phyloP scores from a whole-genome alignment of 345 rosid species.

The Syzygium aromaticum region DNA sequence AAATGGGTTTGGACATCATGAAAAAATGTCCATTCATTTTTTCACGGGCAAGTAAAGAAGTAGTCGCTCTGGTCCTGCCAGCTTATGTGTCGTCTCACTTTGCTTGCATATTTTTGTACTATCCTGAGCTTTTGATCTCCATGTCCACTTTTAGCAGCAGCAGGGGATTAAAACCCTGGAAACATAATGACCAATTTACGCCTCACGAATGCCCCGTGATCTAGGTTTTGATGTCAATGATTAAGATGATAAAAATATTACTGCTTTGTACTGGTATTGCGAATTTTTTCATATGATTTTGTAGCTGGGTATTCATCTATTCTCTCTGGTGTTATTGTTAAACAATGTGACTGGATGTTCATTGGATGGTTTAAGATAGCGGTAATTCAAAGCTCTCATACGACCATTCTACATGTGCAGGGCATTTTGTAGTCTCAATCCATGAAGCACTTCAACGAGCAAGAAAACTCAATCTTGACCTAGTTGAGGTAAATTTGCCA shows the following conservation, averaged over 20 bases:
- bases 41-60: not conserved
- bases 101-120: not conserved
- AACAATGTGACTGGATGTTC: not conserved
- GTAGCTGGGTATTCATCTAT: not conserved
- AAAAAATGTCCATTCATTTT: not conserved
- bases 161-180: not conserved
- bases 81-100: not conserved
- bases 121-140: not conserved
- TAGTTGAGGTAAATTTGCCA: conserved; percentile 42
- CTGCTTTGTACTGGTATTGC: not conserved
- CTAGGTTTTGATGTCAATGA: not conserved
- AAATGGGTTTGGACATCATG: not conserved
- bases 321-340: not conserved
- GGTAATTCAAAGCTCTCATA: not conserved
- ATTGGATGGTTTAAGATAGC: not conserved
- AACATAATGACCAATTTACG: not conserved
- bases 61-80: not conserved
- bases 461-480: conserved; percentile 30
- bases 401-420: conserved; percentile 15
- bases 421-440: conserved; percentile 30
- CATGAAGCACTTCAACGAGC: conserved; percentile 39
- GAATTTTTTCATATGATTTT: not conserved
- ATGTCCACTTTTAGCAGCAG: not conserved
- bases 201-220: not conserved
- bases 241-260: not conserved